Conservation (phyloP, 768 basidiomycete genomes). For the Pisolithus marmoratus region DNA sequence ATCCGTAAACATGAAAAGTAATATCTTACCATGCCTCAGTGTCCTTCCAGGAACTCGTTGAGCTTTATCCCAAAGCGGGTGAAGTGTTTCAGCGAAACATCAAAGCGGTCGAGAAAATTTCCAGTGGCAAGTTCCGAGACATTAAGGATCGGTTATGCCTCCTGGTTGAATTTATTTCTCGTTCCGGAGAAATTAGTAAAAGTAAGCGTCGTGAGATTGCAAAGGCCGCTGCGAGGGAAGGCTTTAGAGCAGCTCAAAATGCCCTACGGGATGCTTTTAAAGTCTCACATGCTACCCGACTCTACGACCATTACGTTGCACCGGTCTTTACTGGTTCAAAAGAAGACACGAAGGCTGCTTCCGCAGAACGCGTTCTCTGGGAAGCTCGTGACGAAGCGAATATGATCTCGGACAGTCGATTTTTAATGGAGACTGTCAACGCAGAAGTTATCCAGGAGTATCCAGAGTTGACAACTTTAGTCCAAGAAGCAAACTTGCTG, state of each 20-base stretch:
- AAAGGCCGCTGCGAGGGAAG: conserved; percentile 1
- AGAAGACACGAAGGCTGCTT: neutral
- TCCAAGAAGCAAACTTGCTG: neutral
- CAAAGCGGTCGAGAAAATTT: conserved; percentile 1
- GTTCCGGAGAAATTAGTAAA: neutral
- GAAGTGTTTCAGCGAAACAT: neutral
- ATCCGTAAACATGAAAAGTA: neutral
- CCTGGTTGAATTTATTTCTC: conserved; percentile 1
- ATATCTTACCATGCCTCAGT: conserved; percentile 1
- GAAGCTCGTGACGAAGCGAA: neutral
- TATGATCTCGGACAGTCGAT: conserved; percentile 8
- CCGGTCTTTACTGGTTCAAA: neutral
- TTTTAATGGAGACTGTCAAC: conserved; percentile 8
- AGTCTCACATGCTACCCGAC: neutral
- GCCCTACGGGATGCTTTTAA: neutral
- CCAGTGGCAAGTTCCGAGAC: conserved; percentile 3
- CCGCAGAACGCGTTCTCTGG: conserved; percentile 3
- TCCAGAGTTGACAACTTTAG: neutral
- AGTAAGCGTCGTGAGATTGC: neutral
- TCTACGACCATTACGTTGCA: neutral
- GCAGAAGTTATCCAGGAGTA: conserved; percentile 2
- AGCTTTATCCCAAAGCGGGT: conserved; percentile 11
- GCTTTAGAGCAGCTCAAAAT: neutral
- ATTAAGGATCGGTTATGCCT: conserved; percentile 14
- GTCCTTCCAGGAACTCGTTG: conserved; percentile 1